Percentiles rank a stretch among this genome's conserved stretches.
Conservation (phyloP, 2,329 filamentous ascomycete species). For the Nakataea oryzae region DNA sequence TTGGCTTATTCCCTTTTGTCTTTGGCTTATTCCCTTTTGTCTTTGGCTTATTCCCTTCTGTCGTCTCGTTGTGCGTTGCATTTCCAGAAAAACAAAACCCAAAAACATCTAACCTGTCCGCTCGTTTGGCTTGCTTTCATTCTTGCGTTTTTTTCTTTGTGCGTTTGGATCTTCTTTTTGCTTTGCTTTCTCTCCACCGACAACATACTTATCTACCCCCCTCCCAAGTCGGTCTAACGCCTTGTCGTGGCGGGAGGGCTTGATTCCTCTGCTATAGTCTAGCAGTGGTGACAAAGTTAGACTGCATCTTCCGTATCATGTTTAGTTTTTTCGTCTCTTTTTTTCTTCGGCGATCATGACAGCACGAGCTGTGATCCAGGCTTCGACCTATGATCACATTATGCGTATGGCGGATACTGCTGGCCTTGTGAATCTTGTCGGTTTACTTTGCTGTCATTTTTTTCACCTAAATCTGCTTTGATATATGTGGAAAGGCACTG, state of each 20-base stretch:
- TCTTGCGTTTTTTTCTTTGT: neutral
- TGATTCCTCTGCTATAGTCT: conserved; percentile 1
- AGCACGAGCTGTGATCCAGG: no score
- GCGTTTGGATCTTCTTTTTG: neutral
- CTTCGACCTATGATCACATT: no score
- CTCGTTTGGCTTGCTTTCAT: neutral
- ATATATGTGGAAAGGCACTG: no score
- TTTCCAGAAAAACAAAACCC: neutral
- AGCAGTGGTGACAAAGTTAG: conserved; percentile 4
- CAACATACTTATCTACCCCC: neutral
- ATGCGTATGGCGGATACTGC: no score
- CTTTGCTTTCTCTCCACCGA: neutral
- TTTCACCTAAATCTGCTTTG: no score
- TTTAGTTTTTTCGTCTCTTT: neutral
- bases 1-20: neutral
- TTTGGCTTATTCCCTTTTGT: neutral
- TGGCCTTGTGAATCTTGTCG: no score
- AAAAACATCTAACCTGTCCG: neutral
- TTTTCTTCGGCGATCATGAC: no score
- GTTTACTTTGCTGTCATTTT: no score
- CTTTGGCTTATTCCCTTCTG: neutral
- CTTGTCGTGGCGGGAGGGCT: conserved; percentile 6
- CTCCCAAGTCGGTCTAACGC: conserved; percentile 4
- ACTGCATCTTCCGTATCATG: neutral
- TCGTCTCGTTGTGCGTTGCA: neutral